Conservation (phyloP, 495 filamentous ascomycete genomes). For the Penicillium paradoxum region DNA sequence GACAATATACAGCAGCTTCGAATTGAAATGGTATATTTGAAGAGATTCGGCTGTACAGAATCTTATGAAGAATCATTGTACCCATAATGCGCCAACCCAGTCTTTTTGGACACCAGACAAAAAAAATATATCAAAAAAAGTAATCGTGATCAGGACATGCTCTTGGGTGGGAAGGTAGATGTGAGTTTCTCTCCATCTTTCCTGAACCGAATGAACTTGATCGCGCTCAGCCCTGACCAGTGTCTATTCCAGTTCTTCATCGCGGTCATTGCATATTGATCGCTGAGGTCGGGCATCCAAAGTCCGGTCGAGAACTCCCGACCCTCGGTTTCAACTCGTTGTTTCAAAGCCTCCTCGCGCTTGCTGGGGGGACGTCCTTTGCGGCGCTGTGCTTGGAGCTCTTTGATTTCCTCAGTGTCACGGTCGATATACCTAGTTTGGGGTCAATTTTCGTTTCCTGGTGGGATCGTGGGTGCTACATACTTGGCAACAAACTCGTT, state of each 20-base stretch:
- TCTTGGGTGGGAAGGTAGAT: slow-evolving; percentile 67
- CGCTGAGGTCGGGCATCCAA: slow-evolving; percentile 61
- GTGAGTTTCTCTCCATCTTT: slow-evolving; percentile 50
- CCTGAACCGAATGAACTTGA: slow-evolving; percentile 60
- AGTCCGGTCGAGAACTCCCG: slow-evolving; percentile 83
- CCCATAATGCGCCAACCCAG: slow-evolving; percentile 26
- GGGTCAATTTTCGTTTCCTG: background rate
- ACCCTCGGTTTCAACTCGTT: slow-evolving; percentile 63
- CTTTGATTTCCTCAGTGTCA: slow-evolving; percentile 67
- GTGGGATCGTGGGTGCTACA: slow-evolving; percentile 8
- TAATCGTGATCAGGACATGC: slow-evolving; percentile 41
- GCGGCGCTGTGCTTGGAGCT: slow-evolving; percentile 68
- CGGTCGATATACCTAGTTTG: slow-evolving; percentile 66
- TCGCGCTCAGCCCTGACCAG: slow-evolving; percentile 53
- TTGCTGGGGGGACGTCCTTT: slow-evolving; percentile 75
- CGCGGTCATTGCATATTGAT: slow-evolving; percentile 47
- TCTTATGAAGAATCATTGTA: slow-evolving; percentile 11
- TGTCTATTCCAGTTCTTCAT: slow-evolving; percentile 58
- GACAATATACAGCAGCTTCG: background rate
- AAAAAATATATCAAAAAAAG: slow-evolving; percentile 11
- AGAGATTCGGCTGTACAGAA: slow-evolving; percentile 11
- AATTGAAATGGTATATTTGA: slow-evolving; percentile 8
- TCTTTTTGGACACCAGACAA: slow-evolving; percentile 9
- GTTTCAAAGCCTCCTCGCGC: slow-evolving; percentile 69
- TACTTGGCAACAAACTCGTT: slow-evolving; percentile 60